Evolutionary conservation across 495 filamentous ascomycete genomes (phyloP), one percentile per base, ranked within the genome.

Genomic region (Penicillium samsonianum): DNA sequence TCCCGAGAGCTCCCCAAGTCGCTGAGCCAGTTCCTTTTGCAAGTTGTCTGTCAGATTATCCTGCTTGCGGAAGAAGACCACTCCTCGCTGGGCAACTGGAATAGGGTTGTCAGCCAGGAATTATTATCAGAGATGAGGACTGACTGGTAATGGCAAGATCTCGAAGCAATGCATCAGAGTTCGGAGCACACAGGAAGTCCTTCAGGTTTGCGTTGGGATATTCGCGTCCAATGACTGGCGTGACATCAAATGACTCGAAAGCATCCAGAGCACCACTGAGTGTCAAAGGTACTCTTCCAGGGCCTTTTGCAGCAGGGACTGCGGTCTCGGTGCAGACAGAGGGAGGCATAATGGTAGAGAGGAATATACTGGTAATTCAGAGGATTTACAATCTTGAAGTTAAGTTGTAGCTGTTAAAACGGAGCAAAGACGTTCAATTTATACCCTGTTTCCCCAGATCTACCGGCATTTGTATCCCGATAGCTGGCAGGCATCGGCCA

Each of bases 11-110:
- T 84, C 70, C 14, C 88, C 88, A 0, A 92, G 80, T 2, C 81
- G 77, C 52, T 88, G 80, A 2, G 81, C 77, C 0, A 91, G 79
- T 54, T 86, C 80, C 65, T 92, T 92, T 58, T 88, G 85, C 20
- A 84, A 72, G 16, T 86, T 80, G 60, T 88, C 78, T 60, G 78
- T 78, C 8, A 90, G 67, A 51, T 73, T 79, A 67, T 90, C 82
- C 61, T 92, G 90, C 33, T 82, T 79, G 30, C 89, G 86, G 75
- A 94, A 90, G 77, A 91, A 91, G 42, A 92, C 90, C 0, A 94
- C 90, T 3, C 89, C 88, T 0, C 89, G 84, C 61, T 87, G 84
- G 19, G 89, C 92, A 62, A 94, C 89, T 92, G 33, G 11, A 17
- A 11, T 37, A 5, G 26, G 23, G 12, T 31, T 28, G 7, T 28